A percentile compares a stretch with the other conserved stretches of the same genome.
Conservation (phyloP, 495 filamentous ascomycete species). For the Sordaria brevicollis region DNA sequence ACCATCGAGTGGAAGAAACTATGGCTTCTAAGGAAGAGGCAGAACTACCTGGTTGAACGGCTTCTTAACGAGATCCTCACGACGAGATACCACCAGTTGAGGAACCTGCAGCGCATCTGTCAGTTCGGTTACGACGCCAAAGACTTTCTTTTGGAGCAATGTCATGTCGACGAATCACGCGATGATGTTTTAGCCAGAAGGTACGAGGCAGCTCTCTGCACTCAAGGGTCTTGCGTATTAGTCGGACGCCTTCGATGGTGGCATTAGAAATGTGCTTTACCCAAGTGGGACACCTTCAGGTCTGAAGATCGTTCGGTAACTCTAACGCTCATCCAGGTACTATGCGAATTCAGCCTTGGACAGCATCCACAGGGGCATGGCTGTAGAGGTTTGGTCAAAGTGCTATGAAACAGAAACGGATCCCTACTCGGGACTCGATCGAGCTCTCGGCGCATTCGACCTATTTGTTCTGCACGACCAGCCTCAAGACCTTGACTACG, state of each 20-base stretch:
- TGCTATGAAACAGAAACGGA: conserved; percentile 21
- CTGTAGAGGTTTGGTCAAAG: conserved; percentile 63
- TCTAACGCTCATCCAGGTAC: conserved; percentile 40
- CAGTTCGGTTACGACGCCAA: conserved; percentile 77
- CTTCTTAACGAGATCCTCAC: conserved; percentile 61
- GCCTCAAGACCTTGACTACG: conserved; percentile 63
- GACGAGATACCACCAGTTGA: conserved; percentile 56
- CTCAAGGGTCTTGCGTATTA: neutral
- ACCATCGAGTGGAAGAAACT: conserved; percentile 68
- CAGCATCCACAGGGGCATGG: conserved; percentile 70
- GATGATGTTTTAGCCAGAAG: conserved; percentile 76
- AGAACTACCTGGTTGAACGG: conserved; percentile 43
- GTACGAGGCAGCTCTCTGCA: conserved; percentile 29
- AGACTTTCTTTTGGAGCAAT: conserved; percentile 65
- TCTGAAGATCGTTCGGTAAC: neutral
- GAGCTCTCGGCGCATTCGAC: conserved; percentile 71
- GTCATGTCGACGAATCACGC: conserved; percentile 41
- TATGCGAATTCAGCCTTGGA: conserved; percentile 63
- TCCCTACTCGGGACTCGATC: conserved; percentile 44
- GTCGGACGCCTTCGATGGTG: neutral
- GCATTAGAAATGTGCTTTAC: neutral
- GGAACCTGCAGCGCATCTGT: conserved; percentile 58
- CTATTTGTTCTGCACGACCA: conserved; percentile 69
- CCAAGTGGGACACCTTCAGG: neutral
- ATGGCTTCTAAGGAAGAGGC: conserved; percentile 47